Evolutionary conservation across 2,329 filamentous ascomycete species (phyloP).

Genomic region (Xylariaceae sp.): DNA sequence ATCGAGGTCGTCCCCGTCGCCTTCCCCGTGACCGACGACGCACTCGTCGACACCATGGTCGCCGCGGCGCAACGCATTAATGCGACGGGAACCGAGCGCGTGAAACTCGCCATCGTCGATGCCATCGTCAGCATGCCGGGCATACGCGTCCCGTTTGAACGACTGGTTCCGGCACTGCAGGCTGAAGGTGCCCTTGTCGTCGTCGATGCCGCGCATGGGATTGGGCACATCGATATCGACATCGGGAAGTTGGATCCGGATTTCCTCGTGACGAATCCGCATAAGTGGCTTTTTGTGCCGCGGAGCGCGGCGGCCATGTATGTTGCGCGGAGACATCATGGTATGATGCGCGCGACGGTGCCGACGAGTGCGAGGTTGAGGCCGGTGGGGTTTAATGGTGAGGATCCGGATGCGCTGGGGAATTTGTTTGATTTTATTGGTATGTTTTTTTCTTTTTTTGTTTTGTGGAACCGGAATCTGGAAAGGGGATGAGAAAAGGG

Average conservation of each 20-base stretch:
- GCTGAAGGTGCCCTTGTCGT: constrained; percentile 53
- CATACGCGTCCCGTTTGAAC: constrained; percentile 59
- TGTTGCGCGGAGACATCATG: constrained; percentile 55
- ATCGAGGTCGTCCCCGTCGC: constrained; percentile 44
- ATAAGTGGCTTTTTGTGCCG: constrained; percentile 65
- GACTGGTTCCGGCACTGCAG: constrained; percentile 45
- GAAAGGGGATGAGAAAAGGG: background rate
- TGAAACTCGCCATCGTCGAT: constrained; percentile 59
- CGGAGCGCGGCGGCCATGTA: constrained; percentile 60
- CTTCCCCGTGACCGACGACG: constrained; percentile 51
- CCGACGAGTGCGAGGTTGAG: constrained; percentile 60
- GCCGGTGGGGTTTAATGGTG: constrained; percentile 25
- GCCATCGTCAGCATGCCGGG: constrained; percentile 60
- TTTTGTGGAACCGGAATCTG: background rate
- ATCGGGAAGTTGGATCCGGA: constrained; percentile 53
- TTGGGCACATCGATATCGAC: constrained; percentile 59
- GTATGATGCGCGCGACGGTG: constrained; percentile 55
- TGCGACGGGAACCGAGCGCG: constrained; percentile 34
- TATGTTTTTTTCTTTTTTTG: constrained; percentile 16
- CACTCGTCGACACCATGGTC: constrained; percentile 50
- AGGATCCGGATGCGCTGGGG: constrained; percentile 16
- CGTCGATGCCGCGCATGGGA: constrained; percentile 60
- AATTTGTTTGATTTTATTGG: constrained; percentile 36
- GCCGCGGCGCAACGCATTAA: constrained; percentile 35
- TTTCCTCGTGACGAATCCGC: constrained; percentile 62